Base-by-base conservation (phyloP, 2,329 filamentous ascomycete species). In the Westerdykella aurantiaca region DNA sequence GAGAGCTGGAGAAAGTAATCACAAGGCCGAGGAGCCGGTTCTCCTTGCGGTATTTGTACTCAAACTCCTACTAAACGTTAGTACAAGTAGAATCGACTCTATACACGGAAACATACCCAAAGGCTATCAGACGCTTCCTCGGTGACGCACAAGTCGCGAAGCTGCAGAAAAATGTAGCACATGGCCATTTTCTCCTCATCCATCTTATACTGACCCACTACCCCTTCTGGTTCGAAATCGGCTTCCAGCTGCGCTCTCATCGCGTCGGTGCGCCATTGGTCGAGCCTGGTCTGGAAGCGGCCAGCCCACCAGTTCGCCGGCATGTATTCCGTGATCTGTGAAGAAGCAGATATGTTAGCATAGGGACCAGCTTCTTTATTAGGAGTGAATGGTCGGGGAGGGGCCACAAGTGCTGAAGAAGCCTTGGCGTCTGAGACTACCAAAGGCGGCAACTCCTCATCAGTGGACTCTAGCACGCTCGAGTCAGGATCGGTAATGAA, bases 221-320 rank as follows among this genome's bases (percentile, higher is more conserved):
- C 44, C 10, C 51, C 56, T 11, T 49, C 41, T 4, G 41, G 37
- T 34, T 49, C 41, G 16, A 51, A 34, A 0, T 38, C 23, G 11
- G 54, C 45, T 35, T 59, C 41, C 0, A 63, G 43, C 12, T 56
- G 45, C 7, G 42, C 50, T 22, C 45, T 41, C 55, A 63, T 60
- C 12, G 58, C 60, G 42, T 63, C 57, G 6, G 56, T 61, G 23
- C 60, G 62, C 63, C 63, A 66, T 35, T 57, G 56, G 44, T 66
- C 63, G 38, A 53, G 60, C 44, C 58, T 50, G 5, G 61, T 51
- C 41, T 62, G 59, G 38, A 66, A 64, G 7, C 63, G 54, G 7
- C 62, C 63, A 5, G 63, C 62, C 63, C 63, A 66, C 43, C 64
- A 66, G 5, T 56, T 39, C 2, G 53, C 46, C 31, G 60, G 61